These are phyloP conservation scores for Ilyonectria mors-panacis DNA, from an alignment of 2,329 filamentous ascomycete genomes.

Conservation along the genomic window DNA sequence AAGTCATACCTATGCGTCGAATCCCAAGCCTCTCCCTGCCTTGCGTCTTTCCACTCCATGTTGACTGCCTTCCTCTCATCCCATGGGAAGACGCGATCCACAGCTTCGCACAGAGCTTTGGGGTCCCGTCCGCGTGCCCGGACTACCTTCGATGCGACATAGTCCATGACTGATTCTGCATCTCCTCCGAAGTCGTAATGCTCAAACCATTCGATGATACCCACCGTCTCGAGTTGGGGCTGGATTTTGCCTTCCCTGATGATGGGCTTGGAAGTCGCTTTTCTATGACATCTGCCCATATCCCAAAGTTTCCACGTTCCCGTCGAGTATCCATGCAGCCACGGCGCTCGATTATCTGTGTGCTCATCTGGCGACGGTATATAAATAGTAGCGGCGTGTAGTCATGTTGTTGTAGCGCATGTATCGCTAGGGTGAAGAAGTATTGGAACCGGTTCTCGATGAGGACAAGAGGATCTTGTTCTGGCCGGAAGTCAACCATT, in stretches of 20 bases:
- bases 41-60: too few relatives aligned
- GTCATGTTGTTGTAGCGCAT: neutral
- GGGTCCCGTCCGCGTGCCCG: too few relatives aligned
- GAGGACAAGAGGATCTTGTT: neutral
- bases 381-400: neutral
- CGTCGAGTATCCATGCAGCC: neutral
- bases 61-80: too few relatives aligned
- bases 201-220: neutral
- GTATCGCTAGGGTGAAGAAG: neutral
- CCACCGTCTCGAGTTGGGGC: neutral
- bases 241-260: neutral
- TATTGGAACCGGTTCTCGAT: neutral
- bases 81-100: neutral
- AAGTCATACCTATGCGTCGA: too few relatives aligned
- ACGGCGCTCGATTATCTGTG: neutral
- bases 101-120: neutral
- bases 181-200: neutral
- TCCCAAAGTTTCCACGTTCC: neutral
- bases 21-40: too few relatives aligned
- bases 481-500: neutral
- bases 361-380: neutral
- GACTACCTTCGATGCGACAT: too few relatives aligned
- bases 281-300: neutral
- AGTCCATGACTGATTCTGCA: too few relatives aligned
- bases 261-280: neutral